Percentiles rank a stretch among this genome's conserved stretches.
Conservation (phyloP, 331 rosid genomes). For the Acacia concinna region DNA sequence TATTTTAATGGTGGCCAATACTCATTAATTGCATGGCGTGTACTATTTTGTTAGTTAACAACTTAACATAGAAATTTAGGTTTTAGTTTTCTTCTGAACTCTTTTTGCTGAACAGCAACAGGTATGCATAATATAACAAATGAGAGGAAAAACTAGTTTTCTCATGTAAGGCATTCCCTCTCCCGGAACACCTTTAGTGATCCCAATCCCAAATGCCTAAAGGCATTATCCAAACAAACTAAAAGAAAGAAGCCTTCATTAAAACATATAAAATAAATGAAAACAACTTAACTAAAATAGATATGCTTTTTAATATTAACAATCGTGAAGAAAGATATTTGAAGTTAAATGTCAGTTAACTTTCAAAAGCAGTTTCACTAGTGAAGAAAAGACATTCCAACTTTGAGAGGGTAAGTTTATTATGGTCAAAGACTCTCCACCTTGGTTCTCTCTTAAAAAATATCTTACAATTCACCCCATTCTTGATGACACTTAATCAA, state of each 20-base stretch:
- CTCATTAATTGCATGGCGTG: not conserved
- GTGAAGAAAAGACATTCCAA: slow-evolving; percentile 13
- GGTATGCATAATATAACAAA: not conserved
- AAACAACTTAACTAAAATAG: not conserved
- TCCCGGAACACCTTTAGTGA: not conserved
- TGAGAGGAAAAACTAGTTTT: not conserved
- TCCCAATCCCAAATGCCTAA: not conserved
- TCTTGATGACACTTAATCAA: not conserved
- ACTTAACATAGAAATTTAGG: not conserved
- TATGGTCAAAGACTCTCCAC: not conserved
- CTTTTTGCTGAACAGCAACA: not conserved
- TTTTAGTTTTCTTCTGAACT: not conserved
- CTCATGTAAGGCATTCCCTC: not conserved
- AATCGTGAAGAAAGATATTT: not conserved
- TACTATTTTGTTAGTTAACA: not conserved
- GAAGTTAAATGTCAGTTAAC: slow-evolving; percentile 7
- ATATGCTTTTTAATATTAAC: not conserved
- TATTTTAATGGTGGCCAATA: not conserved
- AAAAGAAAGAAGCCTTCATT: not conserved
- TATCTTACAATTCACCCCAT: not conserved
- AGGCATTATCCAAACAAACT: not conserved
- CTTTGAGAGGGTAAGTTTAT: not conserved
- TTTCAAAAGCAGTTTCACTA: not conserved
- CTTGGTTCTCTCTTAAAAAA: not conserved
- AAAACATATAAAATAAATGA: not conserved